phyloP scores from a whole-genome alignment of 1,284 basidiomycete species.

The Ceraceosorus guamensis region DNA sequence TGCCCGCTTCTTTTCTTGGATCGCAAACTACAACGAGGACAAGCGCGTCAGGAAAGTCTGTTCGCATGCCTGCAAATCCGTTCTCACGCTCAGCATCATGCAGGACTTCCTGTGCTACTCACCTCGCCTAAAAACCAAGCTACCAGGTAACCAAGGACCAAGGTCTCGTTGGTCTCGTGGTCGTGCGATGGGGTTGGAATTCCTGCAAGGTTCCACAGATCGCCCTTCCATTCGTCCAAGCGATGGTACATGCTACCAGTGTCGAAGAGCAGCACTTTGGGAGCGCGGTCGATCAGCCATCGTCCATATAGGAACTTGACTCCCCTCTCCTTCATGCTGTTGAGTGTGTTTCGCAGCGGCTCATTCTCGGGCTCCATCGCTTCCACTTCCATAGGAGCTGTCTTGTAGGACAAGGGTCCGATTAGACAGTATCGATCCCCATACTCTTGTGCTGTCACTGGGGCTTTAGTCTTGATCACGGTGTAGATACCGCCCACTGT shows the following conservation, averaged over 20 bases:
- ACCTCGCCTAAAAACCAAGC: conserved; percentile 99
- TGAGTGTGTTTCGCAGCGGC: conserved; percentile 30
- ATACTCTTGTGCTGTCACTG: conserved; percentile 74
- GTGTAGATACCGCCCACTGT: conserved; percentile 95
- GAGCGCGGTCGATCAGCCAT: conserved; percentile 95
- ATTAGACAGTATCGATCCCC: conserved; percentile 74
- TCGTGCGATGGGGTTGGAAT: conserved; percentile 93
- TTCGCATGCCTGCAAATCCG: neutral
- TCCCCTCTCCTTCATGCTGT: conserved; percentile 56
- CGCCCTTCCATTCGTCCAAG: conserved; percentile 95
- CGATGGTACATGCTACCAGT: conserved; percentile 76
- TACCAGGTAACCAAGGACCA: conserved; percentile 95
- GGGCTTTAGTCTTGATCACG: conserved; percentile 98
- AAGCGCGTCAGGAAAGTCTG: conserved; percentile 5
- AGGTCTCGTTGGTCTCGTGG: conserved; percentile 97
- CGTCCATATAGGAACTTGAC: conserved; percentile 91
- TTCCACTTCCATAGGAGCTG: conserved; percentile 97
- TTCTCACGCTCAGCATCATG: neutral
- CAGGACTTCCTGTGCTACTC: conserved; percentile 8
- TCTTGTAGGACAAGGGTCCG: conserved; percentile 91
- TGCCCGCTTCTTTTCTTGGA: conserved; percentile 69
- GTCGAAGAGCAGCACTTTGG: conserved; percentile 89
- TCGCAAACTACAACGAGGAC: conserved; percentile 57
- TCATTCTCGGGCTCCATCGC: conserved; percentile 64
- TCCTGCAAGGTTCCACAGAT: conserved; percentile 94